A percentile compares a stretch with the other conserved stretches of the same genome.
phyloP scores from a whole-genome alignment of 148 eudicot species.

The Rhododendron kiyosumense region DNA sequence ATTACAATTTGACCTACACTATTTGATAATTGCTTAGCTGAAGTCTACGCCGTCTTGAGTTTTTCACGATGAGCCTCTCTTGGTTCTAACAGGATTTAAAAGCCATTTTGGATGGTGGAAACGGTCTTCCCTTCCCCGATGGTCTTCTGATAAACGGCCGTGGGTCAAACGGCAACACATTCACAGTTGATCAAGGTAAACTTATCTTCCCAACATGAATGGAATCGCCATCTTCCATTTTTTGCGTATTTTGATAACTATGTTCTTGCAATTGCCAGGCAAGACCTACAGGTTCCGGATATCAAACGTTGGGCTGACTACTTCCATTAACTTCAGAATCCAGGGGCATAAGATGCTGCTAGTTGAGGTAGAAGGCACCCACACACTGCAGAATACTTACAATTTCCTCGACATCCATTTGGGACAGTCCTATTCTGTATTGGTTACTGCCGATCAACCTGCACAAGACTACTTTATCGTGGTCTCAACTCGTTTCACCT shows the following conservation, averaged over 20 bases:
- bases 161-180: constrained; percentile 51
- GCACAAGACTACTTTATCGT: constrained; percentile 47
- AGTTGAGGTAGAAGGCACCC: constrained; percentile 68
- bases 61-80: neutral
- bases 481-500: constrained; percentile 57
- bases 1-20: neutral
- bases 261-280: constrained; percentile 28
- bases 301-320: constrained; percentile 56
- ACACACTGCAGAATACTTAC: constrained; percentile 51
- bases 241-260: neutral
- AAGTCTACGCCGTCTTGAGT: neutral
- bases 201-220: neutral
- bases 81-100: constrained; percentile 31
- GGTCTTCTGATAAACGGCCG: constrained; percentile 66
- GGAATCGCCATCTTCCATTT: no score
- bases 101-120: constrained; percentile 45
- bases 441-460: constrained; percentile 59
- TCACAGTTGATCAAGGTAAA: constrained; percentile 61
- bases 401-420: constrained; percentile 57
- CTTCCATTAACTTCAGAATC: constrained; percentile 55
- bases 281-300: constrained; percentile 64
- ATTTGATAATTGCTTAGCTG: neutral
- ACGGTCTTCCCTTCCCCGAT: constrained; percentile 58
- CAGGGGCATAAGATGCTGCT: constrained; percentile 54
- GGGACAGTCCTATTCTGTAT: constrained; percentile 63